These are phyloP conservation scores for Penicillium cosmopolitanum DNA, from an alignment of 495 filamentous ascomycete genomes.

Conservation along the genomic window DNA sequence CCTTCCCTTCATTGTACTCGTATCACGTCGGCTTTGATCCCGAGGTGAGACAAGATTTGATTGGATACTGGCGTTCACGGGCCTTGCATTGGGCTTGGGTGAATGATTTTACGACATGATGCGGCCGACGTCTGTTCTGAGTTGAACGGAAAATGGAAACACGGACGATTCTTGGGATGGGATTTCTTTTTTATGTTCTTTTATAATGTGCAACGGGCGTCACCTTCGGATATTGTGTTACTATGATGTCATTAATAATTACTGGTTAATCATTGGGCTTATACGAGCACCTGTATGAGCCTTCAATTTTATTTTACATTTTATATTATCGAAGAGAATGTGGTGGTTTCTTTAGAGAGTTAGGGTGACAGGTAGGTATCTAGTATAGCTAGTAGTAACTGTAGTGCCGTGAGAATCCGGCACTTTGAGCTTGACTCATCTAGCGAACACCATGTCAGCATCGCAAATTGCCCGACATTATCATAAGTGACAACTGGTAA, in stretches of 20 bases:
- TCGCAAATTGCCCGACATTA: no score
- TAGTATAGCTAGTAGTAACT: no score
- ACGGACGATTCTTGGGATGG: neutral
- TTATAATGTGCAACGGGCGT: conserved; percentile 8
- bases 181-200: neutral
- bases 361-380: no score
- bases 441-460: no score
- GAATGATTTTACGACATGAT: conserved; percentile 4
- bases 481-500: no score
- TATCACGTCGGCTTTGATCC: neutral
- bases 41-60: neutral
- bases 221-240: conserved; percentile 13
- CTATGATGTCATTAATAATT: conserved; percentile 30
- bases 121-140: neutral
- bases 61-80: neutral
- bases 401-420: no score
- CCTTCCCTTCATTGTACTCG: neutral
- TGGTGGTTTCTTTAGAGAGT: neutral
- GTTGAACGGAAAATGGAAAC: conserved; percentile 4
- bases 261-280: conserved; percentile 16
- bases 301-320: conserved; percentile 7
- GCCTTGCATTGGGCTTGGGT: neutral
- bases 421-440: no score
- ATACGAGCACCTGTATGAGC: conserved; percentile 13
- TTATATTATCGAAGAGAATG: conserved; percentile 2